phyloP scores from a whole-genome alignment of 1,284 basidiomycete genomes.

The Ustilago esculenta region DNA sequence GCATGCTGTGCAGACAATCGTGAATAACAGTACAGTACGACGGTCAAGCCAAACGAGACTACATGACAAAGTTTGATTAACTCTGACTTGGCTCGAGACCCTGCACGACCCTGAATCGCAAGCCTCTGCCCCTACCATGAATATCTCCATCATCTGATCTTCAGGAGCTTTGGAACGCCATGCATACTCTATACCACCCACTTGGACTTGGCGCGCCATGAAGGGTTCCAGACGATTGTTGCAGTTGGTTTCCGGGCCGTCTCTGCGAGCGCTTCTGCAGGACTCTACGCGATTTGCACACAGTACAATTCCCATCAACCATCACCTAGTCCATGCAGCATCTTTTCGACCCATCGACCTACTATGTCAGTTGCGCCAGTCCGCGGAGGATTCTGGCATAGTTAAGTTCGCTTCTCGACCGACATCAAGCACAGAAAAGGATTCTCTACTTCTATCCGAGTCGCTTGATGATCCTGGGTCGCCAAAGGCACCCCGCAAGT shows the following conservation, averaged over 20 bases:
- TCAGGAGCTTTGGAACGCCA: background rate
- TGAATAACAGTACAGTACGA: too few species aligned
- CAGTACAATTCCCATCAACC: background rate
- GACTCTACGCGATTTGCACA: background rate
- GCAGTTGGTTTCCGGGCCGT: constrained; percentile 7
- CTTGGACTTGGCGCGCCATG: constrained; percentile 15
- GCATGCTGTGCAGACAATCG: too few species aligned
- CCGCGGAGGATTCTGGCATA: background rate
- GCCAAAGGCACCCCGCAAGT: background rate
- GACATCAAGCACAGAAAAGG: background rate
- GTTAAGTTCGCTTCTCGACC: background rate
- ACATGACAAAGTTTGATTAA: constrained; percentile 9
- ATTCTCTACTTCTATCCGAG: constrained; percentile 5
- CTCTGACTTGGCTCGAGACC: background rate
- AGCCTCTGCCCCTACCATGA: too few species aligned
- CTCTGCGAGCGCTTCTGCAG: background rate
- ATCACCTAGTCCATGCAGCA: background rate
- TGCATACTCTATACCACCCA: background rate
- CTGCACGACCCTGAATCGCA: too few species aligned
- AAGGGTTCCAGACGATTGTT: constrained; percentile 13
- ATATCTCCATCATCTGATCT: background rate
- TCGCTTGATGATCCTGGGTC: background rate
- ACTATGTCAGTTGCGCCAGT: background rate
- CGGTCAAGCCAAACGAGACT: too few species aligned
- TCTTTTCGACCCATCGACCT: background rate